Base-by-base conservation (phyloP, 2,329 filamentous ascomycete species). In the Shiraia sp. region DNA sequence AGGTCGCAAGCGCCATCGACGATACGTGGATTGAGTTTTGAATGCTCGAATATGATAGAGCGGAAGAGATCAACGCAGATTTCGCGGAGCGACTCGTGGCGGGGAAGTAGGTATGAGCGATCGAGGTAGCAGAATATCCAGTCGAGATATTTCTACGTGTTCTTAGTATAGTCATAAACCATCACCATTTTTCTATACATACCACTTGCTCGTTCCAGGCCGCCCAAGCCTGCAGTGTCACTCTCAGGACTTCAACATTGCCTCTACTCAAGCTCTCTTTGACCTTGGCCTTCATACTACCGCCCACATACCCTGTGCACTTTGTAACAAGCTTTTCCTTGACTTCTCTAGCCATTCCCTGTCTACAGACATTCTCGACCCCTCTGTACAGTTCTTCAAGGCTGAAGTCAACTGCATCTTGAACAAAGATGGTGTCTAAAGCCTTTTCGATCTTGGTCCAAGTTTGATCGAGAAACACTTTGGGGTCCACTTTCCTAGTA, bases 121-220 rank as follows among this genome's bases (percentile, higher is more conserved):
- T 99, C 92, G 52, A 99, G 79, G 62, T 91, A 99, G 72, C 90
- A 95, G 71, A 96, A 97, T 27, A 95, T 87, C 50, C 88, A 92
- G 34, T 90, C 83, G 37, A 99, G 81, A 10, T 85, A 84, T 52
- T 84, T 80, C 84, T 90, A 55, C 36, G 32, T 15, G 13, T 16
- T 31, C 25, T 61, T 27, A 57, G 51, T 45, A 24, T 29, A 13
- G 13, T 2, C 13, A 12, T 14, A 25, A n/a, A 16, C 12, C 12
- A 14, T 4, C 13, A 19, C n/a, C 5, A 12, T 15, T n/a, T 9
- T 15, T 31, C 3, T n/a, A 24, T 28, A 42, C 81, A 54, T 75
- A 88, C 87, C 72, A 90, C 77, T 68, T 93, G 87, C 28, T 79
- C 74, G 56, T 85, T 87, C 91, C 92, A 99, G 15, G 75, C 75